Evolutionary conservation across 768 basidiomycete species (phyloP).

Genomic region (Suillus luteus): DNA sequence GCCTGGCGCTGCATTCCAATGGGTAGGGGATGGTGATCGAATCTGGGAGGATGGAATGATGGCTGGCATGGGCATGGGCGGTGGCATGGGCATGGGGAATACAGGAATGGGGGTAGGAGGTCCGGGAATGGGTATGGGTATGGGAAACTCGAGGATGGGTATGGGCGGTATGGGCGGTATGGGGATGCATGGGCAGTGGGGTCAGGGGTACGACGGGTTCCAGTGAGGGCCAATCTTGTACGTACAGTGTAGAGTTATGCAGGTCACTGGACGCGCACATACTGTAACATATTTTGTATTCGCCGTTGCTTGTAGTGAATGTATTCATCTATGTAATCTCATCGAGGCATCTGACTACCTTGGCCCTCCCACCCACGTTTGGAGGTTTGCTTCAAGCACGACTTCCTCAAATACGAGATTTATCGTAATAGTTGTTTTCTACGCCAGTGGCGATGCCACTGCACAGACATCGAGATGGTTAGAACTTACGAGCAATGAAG

Average conservation of each 20-base stretch:
- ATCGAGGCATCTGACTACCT: neutral
- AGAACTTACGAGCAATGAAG: conserved; percentile 12
- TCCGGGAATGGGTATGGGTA: conserved; percentile 38
- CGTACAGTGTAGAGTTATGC: neutral
- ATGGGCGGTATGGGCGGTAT: conserved; percentile 43
- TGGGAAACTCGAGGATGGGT: conserved; percentile 34
- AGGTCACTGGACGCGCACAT: neutral
- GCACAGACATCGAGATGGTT: neutral
- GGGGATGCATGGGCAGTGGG: conserved; percentile 42
- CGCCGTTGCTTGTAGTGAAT: neutral
- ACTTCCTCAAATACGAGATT: neutral
- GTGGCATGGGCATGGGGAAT: conserved; percentile 23
- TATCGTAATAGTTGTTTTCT: neutral
- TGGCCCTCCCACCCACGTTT: neutral
- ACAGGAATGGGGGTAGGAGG: conserved; percentile 18
- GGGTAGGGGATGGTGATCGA: conserved; percentile 40
- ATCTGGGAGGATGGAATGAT: conserved; percentile 48
- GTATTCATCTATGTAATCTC: neutral
- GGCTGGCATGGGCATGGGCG: conserved; percentile 35
- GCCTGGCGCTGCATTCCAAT: conserved; percentile 27
- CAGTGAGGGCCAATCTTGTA: conserved; percentile 21
- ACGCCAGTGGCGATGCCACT: neutral
- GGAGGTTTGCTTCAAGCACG: neutral
- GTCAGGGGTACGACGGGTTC: conserved; percentile 36
- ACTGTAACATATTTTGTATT: neutral